These are phyloP conservation scores for Umbilicus rupestris DNA, from an alignment of 164 flowering plant genomes.

Conservation along the genomic window DNA sequence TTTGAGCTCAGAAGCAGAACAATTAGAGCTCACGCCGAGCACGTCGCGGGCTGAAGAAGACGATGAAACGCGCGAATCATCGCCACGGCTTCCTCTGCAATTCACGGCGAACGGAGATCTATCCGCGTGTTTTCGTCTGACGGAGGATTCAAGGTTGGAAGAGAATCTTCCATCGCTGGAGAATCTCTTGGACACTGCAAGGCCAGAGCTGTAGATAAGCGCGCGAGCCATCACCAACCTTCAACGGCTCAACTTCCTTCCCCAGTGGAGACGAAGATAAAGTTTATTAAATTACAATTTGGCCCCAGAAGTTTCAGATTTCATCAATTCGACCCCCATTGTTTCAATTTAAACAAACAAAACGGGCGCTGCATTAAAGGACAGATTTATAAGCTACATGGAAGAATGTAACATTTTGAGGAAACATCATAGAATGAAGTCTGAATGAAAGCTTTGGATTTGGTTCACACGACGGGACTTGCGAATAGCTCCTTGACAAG, in stretches of 20 bases:
- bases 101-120: slow-evolving; percentile 14
- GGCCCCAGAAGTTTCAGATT: no score
- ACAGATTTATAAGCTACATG: no score
- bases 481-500: slow-evolving; percentile 22
- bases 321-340: no score
- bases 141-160: no score
- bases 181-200: background rate
- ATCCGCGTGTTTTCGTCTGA: background rate
- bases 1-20: slow-evolving; percentile 56
- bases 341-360: no score
- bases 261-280: no score
- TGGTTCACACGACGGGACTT: background rate
- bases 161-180: background rate
- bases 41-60: slow-evolving; percentile 37
- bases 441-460: background rate
- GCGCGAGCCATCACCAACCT: background rate
- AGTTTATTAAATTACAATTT: no score
- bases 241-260: background rate
- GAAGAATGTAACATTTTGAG: no score
- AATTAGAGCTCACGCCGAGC: slow-evolving; percentile 48
- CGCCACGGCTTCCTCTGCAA: slow-evolving; percentile 22
- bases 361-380: no score
- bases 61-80: slow-evolving; percentile 21
- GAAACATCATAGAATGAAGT: no score
- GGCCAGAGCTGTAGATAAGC: background rate